Percentiles rank a stretch among this genome's conserved stretches.
phyloP scores from a whole-genome alignment of 345 rosid genomes.

The Rhodomyrtus tomentosa region DNA sequence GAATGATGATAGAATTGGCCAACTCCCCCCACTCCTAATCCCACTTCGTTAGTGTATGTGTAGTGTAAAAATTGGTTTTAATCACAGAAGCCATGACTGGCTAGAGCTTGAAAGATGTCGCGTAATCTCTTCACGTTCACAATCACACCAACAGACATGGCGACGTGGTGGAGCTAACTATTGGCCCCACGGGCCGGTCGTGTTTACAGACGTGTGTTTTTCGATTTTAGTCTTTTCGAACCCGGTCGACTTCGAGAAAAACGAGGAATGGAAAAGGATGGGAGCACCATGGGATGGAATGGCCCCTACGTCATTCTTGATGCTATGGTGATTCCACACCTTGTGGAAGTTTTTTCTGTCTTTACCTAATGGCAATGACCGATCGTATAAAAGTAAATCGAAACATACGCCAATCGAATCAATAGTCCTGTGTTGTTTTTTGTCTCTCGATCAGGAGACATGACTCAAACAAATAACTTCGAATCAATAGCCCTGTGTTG shows the following conservation, averaged over 20 bases:
- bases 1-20: neutral
- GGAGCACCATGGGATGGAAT: neutral
- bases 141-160: neutral
- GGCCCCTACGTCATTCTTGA: neutral
- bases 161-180: neutral
- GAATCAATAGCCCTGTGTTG: too few species aligned
- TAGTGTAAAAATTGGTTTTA: neutral
- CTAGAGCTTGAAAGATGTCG: neutral
- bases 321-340: neutral
- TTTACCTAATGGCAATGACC: neutral
- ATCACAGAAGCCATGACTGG: neutral
- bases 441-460: neutral
- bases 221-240: neutral
- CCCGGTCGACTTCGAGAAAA: neutral
- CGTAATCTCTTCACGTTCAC: neutral
- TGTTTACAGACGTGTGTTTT: neutral
- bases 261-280: neutral
- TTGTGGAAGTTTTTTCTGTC: neutral
- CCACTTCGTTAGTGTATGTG: neutral
- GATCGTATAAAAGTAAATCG: neutral
- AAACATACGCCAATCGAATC: neutral
- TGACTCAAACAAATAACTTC: neutral
- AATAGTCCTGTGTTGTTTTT: neutral
- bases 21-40: neutral
- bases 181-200: neutral